Base-by-base conservation (phyloP, 257 asterid species). In the Phtheirospermum japonicum region DNA sequence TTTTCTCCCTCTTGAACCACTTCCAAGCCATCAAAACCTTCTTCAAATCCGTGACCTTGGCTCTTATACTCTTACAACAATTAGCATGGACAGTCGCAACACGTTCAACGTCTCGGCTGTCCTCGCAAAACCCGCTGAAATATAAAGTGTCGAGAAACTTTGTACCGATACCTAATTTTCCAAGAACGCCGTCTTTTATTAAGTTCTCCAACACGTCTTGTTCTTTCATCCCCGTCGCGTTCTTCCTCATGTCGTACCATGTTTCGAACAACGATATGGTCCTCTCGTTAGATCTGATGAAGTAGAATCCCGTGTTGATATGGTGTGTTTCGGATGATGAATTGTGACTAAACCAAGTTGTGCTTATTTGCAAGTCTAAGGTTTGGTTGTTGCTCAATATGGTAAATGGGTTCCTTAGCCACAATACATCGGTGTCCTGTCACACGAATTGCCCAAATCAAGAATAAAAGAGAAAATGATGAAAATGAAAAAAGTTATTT, bases 231-330 rank as follows among this genome's bases (percentile, higher is more conserved):
- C 85, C 85, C 0, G 70, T 63, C 0, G 82, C 63, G 14, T 73
- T 80, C 2, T 28, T 67, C 64, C 86, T 60, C 67, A 5, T 23
- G 12, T 54, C 81, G 56, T 82, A 82, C 95, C 95, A 85, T 30
- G 49, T 69, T 13, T 83, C 36, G 7, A 85, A 88, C 36, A 88
- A 34, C 18, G 85, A 14, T 42, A 70, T 73, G 40, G 93, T 88
- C 17, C 45, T 77, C 23, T 64, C 50, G 77, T 79, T 85, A 9
- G 93, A 77, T 60, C 60, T 69, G 52, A 85, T 57, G 54, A 62
- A 55, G 74, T 85, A 85, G 61, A 88, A 83, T 0, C 96, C 95
- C 0, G 90, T 85, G 80, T 85, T 88, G 77, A 88, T 80, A 3
- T 6, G 23, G 30, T 85, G 78, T 0, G 20, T 3, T 6, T 61